These are phyloP conservation scores for Houttuynia cordata DNA, from an alignment of 164 flowering plant genomes.

Conservation along the genomic window DNA sequence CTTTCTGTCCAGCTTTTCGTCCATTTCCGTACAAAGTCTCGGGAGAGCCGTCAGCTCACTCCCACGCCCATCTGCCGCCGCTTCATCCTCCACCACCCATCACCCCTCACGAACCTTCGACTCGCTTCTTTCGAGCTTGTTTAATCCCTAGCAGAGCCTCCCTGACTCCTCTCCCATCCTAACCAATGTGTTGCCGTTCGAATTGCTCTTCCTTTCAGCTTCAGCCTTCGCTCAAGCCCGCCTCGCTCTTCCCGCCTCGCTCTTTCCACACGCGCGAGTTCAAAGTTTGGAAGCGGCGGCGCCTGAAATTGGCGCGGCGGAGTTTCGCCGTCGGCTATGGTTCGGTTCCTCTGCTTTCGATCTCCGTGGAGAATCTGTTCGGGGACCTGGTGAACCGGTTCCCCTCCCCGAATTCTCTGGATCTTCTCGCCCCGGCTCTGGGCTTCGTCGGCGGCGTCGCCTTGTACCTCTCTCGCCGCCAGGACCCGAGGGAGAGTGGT, in stretches of 20 bases:
- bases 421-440: slow-evolving; percentile 39
- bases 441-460: slow-evolving; percentile 47
- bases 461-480: slow-evolving; percentile 16
- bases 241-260: not conserved
- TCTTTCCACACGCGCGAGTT: slow-evolving; percentile 5
- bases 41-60: no score
- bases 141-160: no score
- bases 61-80: no score
- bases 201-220: not conserved
- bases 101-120: no score
- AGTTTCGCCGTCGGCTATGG: not conserved
- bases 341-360: not conserved
- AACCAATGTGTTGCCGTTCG: not conserved
- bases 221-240: not conserved
- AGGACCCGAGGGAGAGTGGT: not conserved
- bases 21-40: no score
- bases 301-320: slow-evolving; percentile 13
- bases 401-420: slow-evolving; percentile 25
- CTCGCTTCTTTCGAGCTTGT: no score
- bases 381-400: slow-evolving; percentile 23
- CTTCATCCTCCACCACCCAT: no score
- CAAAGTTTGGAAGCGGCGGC: slow-evolving; percentile 21
- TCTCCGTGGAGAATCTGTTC: slow-evolving; percentile 13
- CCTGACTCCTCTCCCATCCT: not conserved
- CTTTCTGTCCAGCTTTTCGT: no score